Base-by-base conservation (phyloP, 768 basidiomycete species). In the Mycena albidolilacea region DNA sequence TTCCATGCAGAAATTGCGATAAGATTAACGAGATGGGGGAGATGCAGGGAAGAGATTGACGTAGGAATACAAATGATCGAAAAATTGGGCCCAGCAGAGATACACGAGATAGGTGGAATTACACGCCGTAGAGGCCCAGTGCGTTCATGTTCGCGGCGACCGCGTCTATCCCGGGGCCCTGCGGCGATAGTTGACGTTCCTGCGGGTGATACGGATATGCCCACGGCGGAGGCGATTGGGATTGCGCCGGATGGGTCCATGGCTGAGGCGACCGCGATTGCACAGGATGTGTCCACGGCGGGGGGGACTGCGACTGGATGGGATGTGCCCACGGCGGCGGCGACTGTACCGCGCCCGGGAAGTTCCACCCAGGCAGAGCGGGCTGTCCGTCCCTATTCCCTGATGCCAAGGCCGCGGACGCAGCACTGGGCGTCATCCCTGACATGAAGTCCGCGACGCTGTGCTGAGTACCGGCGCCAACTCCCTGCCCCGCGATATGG, bases 371-470 rank as follows among this genome's bases (percentile, higher is more conserved):
- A 8, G 61, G 71, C 9, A 72, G 44, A 7, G 38, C 67, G 14
- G 55, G 44, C 19, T 58, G 58, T 30, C 38, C n/a, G 50, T 21
- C n/a, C 50, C 19, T 21, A 9, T 41, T 50, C 35, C 55, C 67
- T 1, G 44, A 55, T n/a, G n/a, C n/a, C 46, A 65, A 43, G 1
- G 41, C 71, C 5, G 61, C 38, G 23, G 67, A 68, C 41, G 68
- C 68, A 10, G 67, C 39, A 21, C 52, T 15, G 1, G 62, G 62
- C 23, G 57, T 21, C 63, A 66, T 65, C 37, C 67, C 72, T 1
- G 72, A 73, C 72, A 73, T 73, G 64, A 73, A 73, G 37, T 69
- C 67, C 64, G 72, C 72, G 55, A 73, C 72, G 41, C 37, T 73
- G 39, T 64, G 57, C 57, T 73, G 72, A 63, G 66, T 64, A 6